Conservation (phyloP, 805 yeast species). For the Zygosaccharomyces kombuchaensis region DNA sequence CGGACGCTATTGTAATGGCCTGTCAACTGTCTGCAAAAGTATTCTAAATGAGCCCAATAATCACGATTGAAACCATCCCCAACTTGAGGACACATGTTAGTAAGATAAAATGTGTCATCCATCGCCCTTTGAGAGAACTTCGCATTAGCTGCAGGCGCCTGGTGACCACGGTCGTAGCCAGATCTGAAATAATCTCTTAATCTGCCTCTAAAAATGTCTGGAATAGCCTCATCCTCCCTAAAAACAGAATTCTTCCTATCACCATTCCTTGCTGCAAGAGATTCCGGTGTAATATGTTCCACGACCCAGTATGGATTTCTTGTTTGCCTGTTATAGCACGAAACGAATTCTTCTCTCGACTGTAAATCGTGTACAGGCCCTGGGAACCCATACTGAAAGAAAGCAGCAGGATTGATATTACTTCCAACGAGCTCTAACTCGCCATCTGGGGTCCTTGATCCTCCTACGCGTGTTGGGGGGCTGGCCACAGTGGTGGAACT, state of each 20-base stretch:
- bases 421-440: constrained; percentile 31
- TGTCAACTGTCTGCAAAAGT: constrained; percentile 77
- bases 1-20: constrained; percentile 69
- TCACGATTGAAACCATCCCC: constrained; percentile 97
- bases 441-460: constrained; percentile 11
- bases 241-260: constrained; percentile 80
- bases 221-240: constrained; percentile 81
- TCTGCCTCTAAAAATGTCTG: constrained; percentile 67
- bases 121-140: constrained; percentile 84
- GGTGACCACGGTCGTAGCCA: constrained; percentile 96
- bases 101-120: constrained; percentile 88
- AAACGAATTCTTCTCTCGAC: constrained; percentile 68
- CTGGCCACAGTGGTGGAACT: constrained; percentile 10
- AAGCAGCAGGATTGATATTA: constrained; percentile 65
- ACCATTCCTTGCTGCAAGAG: constrained; percentile 51
- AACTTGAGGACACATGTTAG: constrained; percentile 95
- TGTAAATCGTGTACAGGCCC: constrained; percentile 89
- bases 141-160: constrained; percentile 97
- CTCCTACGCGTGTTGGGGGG: constrained; percentile 11
- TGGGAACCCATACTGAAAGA: constrained; percentile 90
- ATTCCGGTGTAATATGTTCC: constrained; percentile 79
- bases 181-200: constrained; percentile 86
- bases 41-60: constrained; percentile 96
- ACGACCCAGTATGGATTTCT: constrained; percentile 84
- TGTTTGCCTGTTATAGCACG: constrained; percentile 80